Evolutionary conservation across 2,329 filamentous ascomycete species (phyloP), one percentile per base, ranked within the genome.

Genomic region (Zymoseptoria crescenta): DNA sequence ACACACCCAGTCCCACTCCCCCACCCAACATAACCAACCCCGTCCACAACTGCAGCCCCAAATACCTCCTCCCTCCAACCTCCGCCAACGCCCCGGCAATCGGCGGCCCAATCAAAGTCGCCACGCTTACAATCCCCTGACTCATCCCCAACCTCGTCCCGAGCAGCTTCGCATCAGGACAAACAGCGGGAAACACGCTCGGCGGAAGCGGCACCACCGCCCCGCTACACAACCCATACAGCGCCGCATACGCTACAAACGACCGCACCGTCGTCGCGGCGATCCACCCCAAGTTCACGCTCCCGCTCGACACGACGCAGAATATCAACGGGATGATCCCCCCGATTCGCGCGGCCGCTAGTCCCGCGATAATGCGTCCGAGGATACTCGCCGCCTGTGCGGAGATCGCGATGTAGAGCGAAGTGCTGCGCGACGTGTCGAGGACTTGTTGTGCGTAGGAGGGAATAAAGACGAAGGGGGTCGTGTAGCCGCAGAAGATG

Each of bases 231-330:
- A 77, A 71, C 0, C 79, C 79, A 55, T 78, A 79, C 4, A 77
- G 62, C 1, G 76, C 72, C 0, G 75, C 72, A 61, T 77, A 79
- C 0, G 68, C 74, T 58, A 76, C 77, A 3, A 81, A 67, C 0
- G 73, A 70, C 20, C 66, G 65, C 4, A 67, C 58, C 9, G 62
- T 72, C 9, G 67, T 60, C 1, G 86, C 81, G 1, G 76, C 78
- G 2, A 79, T 76, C 85, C 85, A 87, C 51, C 77, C 77, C 64
- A 80, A 83, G 21, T 82, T 71, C 45, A 82, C 69, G 9, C 80
- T 67, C 1, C 76, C 76, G 3, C 81, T 75, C 10, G 75, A 61
- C 3, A 79, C 67, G 2, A 74, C 76, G 50, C 78, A 77, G 0
- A 80, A 75, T 35, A 83, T 78, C 58, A 83, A 77, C 0, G 79